Conservation (phyloP, 148 eudicot species). For the Nepenthes gracilis region DNA sequence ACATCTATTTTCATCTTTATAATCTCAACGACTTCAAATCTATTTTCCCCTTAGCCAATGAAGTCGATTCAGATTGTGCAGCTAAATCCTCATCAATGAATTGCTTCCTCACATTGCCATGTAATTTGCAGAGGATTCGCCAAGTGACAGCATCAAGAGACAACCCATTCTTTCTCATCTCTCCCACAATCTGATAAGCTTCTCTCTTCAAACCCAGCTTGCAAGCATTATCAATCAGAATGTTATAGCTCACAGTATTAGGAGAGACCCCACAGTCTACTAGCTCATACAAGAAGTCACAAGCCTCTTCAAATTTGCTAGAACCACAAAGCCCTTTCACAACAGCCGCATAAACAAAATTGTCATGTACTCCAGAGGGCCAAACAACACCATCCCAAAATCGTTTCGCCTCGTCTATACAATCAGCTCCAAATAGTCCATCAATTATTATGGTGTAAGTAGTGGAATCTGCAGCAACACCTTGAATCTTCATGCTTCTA, state of each 20-base stretch:
- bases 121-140: constrained; percentile 69
- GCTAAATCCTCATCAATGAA: neutral
- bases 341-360: constrained; percentile 65
- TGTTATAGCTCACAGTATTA: constrained; percentile 65
- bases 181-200: constrained; percentile 81
- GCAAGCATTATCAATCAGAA: constrained; percentile 57
- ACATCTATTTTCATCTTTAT: no score
- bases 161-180: constrained; percentile 83
- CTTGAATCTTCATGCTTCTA: constrained; percentile 28
- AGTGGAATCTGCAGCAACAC: constrained; percentile 48
- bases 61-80: no score
- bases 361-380: constrained; percentile 73
- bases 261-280: constrained; percentile 59
- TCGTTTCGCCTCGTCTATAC: constrained; percentile 50
- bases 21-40: no score
- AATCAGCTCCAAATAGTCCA: constrained; percentile 46
- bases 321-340: constrained; percentile 63
- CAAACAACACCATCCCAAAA: constrained; percentile 72
- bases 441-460: constrained; percentile 54
- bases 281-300: constrained; percentile 70
- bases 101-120: constrained; percentile 16
- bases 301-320: constrained; percentile 60
- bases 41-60: no score
- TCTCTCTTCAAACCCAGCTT: constrained; percentile 62
- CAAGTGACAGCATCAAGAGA: constrained; percentile 77